phyloP scores from a whole-genome alignment of 2,329 filamentous ascomycete genomes.

The Sporothrix globosa region DNA sequence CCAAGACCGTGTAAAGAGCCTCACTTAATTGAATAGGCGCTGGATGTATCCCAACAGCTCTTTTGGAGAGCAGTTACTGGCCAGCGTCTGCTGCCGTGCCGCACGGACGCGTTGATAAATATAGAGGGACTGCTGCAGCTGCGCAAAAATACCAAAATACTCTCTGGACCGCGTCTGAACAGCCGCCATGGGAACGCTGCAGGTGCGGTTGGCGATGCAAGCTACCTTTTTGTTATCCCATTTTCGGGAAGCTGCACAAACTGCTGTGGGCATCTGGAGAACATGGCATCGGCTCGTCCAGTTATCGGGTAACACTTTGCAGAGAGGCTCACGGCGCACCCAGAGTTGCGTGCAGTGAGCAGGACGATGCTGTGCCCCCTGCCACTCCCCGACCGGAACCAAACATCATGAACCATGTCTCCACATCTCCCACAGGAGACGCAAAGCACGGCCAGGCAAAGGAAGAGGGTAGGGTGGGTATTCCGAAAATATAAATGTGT shows the following conservation, averaged over 20 bases:
- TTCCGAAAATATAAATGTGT: too few species aligned
- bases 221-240: neutral
- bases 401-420: neutral
- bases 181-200: constrained; percentile 8
- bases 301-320: neutral
- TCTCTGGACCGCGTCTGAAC: constrained; percentile 4
- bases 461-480: too few species aligned
- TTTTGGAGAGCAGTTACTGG: neutral
- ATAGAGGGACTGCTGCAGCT: neutral
- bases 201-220: neutral
- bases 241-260: neutral
- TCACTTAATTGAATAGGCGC: constrained; percentile 8
- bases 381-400: neutral
- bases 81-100: neutral
- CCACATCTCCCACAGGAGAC: neutral
- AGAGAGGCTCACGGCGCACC: neutral
- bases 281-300: constrained; percentile 18
- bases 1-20: neutral
- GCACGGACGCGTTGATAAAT: constrained; percentile 6
- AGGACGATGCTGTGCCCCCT: constrained; percentile 1
- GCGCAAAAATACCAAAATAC: neutral
- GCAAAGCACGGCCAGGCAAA: constrained; percentile 4
- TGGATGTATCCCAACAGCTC: neutral
- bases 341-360: constrained; percentile 2
- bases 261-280: neutral